Percentiles rank a stretch among this genome's conserved stretches.
These are phyloP conservation scores for Penicillium lagena DNA, from an alignment of 495 filamentous ascomycete species.

Conservation along the genomic window DNA sequence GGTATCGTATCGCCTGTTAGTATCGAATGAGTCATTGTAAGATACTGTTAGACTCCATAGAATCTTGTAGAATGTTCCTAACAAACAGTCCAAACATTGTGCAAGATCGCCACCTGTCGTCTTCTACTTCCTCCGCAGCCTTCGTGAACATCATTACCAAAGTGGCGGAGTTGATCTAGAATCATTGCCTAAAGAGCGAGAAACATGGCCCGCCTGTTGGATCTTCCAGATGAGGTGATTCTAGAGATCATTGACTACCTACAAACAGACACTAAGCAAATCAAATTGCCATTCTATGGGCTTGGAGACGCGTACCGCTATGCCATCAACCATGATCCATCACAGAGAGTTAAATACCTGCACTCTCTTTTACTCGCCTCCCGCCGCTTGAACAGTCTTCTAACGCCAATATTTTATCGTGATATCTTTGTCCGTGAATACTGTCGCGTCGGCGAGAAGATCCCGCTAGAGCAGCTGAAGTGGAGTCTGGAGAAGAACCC, in stretches of 20 bases:
- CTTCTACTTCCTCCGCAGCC: no score
- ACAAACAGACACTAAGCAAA: not conserved
- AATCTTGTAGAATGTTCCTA: no score
- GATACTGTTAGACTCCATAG: no score
- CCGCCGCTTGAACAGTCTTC: not conserved
- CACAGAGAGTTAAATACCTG: not conserved
- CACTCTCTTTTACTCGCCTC: not conserved
- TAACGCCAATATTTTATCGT: not conserved
- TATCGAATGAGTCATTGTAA: no score
- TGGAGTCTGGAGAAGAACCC: not conserved
- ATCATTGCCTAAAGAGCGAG: not conserved
- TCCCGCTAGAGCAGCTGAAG: not conserved
- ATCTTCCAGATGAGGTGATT: not conserved
- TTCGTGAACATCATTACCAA: no score
- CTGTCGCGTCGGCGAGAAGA: not conserved
- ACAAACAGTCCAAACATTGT: no score
- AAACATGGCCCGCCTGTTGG: not conserved
- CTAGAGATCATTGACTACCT: not conserved
- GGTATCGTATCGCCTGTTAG: no score
- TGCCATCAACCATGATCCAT: not conserved
- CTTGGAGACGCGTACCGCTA: not conserved
- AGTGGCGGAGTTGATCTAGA: no score
- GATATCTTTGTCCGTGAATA: constrained; percentile 1
- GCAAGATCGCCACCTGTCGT: no score
- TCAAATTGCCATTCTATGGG: not conserved